Percentiles rank a stretch among this genome's conserved stretches.
phyloP scores from a whole-genome alignment of 2,329 filamentous ascomycete genomes.

The Lachnellula willkommii region DNA sequence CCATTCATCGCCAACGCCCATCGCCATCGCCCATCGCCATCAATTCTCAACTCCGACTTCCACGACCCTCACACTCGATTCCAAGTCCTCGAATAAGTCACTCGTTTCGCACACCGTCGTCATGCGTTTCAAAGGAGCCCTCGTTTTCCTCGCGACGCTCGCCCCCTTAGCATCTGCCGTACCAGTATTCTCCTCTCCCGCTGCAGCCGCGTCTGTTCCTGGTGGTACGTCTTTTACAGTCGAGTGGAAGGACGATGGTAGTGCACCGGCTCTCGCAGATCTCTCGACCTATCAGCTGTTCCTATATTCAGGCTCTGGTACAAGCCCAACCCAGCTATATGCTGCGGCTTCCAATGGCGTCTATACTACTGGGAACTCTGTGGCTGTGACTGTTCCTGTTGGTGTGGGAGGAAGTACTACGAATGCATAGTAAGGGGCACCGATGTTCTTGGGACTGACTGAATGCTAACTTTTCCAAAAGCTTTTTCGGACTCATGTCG shows the following conservation, averaged over 20 bases:
- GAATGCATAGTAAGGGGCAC: conserved; percentile 32
- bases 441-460: not conserved
- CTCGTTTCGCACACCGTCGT: conserved; percentile 15
- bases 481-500: conserved; percentile 56
- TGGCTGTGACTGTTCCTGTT: conserved; percentile 25
- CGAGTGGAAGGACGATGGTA: conserved; percentile 51
- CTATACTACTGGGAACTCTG: conserved; percentile 20
- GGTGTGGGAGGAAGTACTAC: conserved; percentile 22
- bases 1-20: not conserved
- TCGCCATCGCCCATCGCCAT: not conserved
- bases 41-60: not conserved
- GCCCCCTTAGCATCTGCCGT: conserved; percentile 26
- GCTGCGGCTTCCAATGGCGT: conserved; percentile 34
- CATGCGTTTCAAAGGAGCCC: conserved; percentile 21
- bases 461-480: conserved; percentile 26
- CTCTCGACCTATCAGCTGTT: conserved; percentile 52
- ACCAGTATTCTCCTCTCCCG: conserved; percentile 46
- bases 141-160: conserved; percentile 19
- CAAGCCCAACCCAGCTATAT: conserved; percentile 40
- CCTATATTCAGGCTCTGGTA: conserved; percentile 56
- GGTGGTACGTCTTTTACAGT: conserved; percentile 47
- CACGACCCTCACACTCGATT: not conserved
- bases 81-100: conserved; percentile 11
- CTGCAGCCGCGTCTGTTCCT: conserved; percentile 44
- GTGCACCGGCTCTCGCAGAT: conserved; percentile 43